Evolutionary conservation across 257 asterid genomes (phyloP).

Genomic region (Solanum paucissectum): DNA sequence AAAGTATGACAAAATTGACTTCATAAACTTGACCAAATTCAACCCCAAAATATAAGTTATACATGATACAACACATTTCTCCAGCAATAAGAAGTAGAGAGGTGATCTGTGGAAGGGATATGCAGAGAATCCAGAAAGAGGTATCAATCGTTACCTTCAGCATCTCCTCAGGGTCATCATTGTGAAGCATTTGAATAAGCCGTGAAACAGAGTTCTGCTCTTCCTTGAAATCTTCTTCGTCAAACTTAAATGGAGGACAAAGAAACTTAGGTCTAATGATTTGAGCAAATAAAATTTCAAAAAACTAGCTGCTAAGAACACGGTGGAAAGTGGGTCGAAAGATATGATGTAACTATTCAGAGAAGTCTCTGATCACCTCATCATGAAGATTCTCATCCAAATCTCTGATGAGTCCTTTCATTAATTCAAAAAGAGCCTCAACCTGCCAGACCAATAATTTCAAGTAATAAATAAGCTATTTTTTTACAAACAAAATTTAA

Average conservation of each 20-base stretch:
- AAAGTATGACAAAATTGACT: neutral
- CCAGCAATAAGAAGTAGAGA: neutral
- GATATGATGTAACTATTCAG: neutral
- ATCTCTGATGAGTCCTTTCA: conserved; percentile 80
- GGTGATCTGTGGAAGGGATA: neutral
- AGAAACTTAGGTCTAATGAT: neutral
- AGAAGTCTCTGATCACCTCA: conserved; percentile 49
- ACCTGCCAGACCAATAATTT: conserved; percentile 44
- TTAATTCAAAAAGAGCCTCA: conserved; percentile 76
- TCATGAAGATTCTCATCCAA: conserved; percentile 51
- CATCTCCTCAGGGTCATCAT: conserved; percentile 89
- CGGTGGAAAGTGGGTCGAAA: neutral
- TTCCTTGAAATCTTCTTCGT: conserved; percentile 89
- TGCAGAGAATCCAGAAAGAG: neutral
- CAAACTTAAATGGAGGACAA: conserved; percentile 41
- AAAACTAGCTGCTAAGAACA: neutral
- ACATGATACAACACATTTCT: neutral
- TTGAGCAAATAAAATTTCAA: neutral
- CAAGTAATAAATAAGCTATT: conserved; percentile 11
- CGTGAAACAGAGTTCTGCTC: conserved; percentile 89
- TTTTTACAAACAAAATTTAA: neutral
- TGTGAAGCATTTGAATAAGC: conserved; percentile 82
- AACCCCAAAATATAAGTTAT: neutral
- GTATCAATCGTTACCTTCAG: conserved; percentile 48
- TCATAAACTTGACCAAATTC: neutral